phyloP scores from a whole-genome alignment of 1,284 basidiomycete genomes.

The Pisolithus thermaeus region DNA sequence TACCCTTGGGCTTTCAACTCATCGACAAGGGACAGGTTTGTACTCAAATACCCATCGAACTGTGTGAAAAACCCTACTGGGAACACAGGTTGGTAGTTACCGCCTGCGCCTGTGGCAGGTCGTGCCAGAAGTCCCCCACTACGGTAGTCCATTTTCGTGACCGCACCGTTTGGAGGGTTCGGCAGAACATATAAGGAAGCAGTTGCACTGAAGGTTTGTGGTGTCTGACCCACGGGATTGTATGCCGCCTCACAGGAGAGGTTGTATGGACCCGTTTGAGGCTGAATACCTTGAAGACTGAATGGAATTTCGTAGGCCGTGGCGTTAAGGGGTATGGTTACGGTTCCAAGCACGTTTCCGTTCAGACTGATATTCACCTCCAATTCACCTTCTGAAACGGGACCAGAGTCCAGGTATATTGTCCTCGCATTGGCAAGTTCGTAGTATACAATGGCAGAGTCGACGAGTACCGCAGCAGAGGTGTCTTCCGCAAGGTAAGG shows the following conservation, averaged over 20 bases:
- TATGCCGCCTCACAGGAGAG: constrained; percentile 24
- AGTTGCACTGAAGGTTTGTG: constrained; percentile 44
- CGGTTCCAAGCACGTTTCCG: constrained; percentile 16
- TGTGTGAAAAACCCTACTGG: constrained; percentile 71
- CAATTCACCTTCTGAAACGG: constrained; percentile 6
- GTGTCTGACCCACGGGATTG: neutral
- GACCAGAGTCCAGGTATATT: constrained; percentile 11
- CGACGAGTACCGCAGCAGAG: constrained; percentile 21
- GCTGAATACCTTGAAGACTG: constrained; percentile 18
- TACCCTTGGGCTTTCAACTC: constrained; percentile 61
- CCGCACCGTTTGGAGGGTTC: constrained; percentile 43
- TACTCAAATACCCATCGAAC: constrained; percentile 51
- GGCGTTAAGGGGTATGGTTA: constrained; percentile 24
- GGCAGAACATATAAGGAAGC: constrained; percentile 54
- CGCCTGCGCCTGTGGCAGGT: constrained; percentile 41
- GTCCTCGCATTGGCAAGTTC: constrained; percentile 20
- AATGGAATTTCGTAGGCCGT: constrained; percentile 22
- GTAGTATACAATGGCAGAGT: constrained; percentile 22
- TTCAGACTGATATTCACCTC: constrained; percentile 23
- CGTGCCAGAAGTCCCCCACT: constrained; percentile 63
- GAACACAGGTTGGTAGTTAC: constrained; percentile 54
- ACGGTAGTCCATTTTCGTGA: constrained; percentile 66
- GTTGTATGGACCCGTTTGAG: constrained; percentile 20
- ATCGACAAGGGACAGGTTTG: constrained; percentile 51
- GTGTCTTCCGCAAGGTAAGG: constrained; percentile 29